phyloP scores from a whole-genome alignment of 768 basidiomycete genomes.

The Suillus hirtellus region DNA sequence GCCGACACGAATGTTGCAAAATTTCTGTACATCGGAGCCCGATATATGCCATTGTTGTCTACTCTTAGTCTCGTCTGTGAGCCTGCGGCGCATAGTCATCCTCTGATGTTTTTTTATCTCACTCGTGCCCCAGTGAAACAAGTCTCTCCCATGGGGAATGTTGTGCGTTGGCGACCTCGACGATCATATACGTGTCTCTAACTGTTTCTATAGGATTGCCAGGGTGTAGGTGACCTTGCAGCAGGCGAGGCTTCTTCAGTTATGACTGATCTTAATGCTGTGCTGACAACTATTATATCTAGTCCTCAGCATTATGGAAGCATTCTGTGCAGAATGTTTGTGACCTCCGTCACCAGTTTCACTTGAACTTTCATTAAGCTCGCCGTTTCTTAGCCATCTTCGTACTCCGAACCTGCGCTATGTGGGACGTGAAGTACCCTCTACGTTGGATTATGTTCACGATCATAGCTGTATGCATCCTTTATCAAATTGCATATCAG shows the following conservation, averaged over 20 bases:
- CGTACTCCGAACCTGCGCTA: slow-evolving; percentile 1
- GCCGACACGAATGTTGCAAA: neutral
- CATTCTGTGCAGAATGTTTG: neutral
- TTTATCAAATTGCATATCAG: neutral
- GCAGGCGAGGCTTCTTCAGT: neutral
- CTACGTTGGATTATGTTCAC: neutral
- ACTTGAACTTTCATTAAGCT: neutral
- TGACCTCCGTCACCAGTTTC: neutral
- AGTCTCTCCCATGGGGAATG: neutral
- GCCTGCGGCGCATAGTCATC: neutral
- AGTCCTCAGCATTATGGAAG: neutral
- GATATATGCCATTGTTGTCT: neutral
- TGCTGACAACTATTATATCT: neutral
- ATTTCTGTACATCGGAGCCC: neutral
- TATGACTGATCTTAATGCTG: too few relatives aligned
- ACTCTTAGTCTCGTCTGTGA: neutral
- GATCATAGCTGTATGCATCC: neutral
- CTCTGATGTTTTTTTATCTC: neutral
- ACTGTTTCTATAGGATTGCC: neutral
- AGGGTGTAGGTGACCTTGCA: neutral
- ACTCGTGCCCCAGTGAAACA: neutral
- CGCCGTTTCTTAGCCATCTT: neutral
- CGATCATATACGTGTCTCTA: neutral
- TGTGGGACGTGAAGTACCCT: neutral
- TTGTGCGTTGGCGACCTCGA: neutral